Base-by-base conservation (phyloP, 495 filamentous ascomycete genomes). In the Penicillium goetzii region DNA sequence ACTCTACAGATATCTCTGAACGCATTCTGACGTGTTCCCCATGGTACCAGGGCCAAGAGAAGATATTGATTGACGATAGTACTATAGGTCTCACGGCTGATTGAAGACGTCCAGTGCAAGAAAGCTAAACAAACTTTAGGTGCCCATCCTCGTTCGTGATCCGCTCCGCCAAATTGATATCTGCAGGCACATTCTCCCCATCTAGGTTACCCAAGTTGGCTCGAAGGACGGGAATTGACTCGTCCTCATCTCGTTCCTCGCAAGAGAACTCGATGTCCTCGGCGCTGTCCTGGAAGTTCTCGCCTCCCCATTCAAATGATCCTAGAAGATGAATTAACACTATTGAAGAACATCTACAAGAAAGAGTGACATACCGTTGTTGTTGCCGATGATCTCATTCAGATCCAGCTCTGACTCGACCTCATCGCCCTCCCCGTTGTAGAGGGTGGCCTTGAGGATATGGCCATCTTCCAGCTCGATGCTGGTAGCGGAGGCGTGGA, bases 141-240 rank as follows among this genome's bases (percentile, higher is more conserved):
- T 61, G 19, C 5, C 81, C 80, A 61, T 82, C 66, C 0, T 59
- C 23, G 59, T 83, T 83, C 4, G 64, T 61, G 56, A 82, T 69
- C 19, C 77, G 72, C 71, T 83, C 81, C 4, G 70, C 52, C 58
- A 83, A 60, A 55, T 83, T 83, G 45, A 83, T 63, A 59, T 83
- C 72, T 8, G 73, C 70, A 2, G 40, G 32, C 1, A 60, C 49
- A 7, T 8, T 52, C 12, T 77, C 63, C 1, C 76, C 75, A 0
- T 78, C 72, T 0, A 56, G 33, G 38, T 69, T 68, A 0, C 4
- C 19, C 53, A 83, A 55, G 0, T 11, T 11, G 7, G 80, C 80
- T 7, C 81, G 75, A 21, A 82, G 68, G 9, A 83, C 50, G 38
- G 81, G 81, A 15, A 76, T 38, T 6, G 28, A n/a, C 30, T 21